Evolutionary conservation across 2,329 filamentous ascomycete species (phyloP).

Genomic region (Ophiostoma sp.): DNA sequence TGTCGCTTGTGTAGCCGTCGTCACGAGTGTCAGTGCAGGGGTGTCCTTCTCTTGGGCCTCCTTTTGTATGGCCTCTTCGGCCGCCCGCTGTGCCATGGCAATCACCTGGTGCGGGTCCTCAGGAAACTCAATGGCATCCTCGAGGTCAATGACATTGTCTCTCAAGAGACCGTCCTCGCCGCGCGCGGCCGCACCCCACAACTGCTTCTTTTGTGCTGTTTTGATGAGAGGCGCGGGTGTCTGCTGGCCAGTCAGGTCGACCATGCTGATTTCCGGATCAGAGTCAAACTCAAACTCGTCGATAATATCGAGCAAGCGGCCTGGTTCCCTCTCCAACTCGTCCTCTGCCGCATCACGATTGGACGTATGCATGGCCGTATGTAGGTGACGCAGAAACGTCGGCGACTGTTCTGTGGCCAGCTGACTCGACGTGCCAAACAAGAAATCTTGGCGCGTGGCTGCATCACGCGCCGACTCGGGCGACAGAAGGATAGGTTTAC

Average conservation of each 20-base stretch:
- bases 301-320: neutral
- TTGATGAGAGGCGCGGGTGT: neutral
- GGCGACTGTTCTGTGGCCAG: slow-evolving; percentile 72
- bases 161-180: slow-evolving; percentile 65
- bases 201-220: slow-evolving; percentile 36
- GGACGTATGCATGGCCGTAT: slow-evolving; percentile 61
- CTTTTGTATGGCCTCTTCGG: slow-evolving; percentile 18
- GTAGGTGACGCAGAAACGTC: slow-evolving; percentile 61
- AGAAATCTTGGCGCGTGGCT: slow-evolving; percentile 68
- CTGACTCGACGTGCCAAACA: slow-evolving; percentile 87
- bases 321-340: slow-evolving; percentile 15
- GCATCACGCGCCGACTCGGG: slow-evolving; percentile 67
- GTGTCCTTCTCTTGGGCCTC: neutral
- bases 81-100: slow-evolving; percentile 32
- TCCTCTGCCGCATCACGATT: slow-evolving; percentile 41
- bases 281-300: neutral
- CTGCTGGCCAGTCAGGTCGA: slow-evolving; percentile 18
- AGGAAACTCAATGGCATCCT: slow-evolving; percentile 43
- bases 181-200: slow-evolving; percentile 73
- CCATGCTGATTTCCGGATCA: neutral
- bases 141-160: slow-evolving; percentile 61
- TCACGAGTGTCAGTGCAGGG: neutral
- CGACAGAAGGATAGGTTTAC: slow-evolving; percentile 61
- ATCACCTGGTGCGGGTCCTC: slow-evolving; percentile 31
- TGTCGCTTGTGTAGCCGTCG: neutral